A percentile compares a stretch with the other conserved stretches of the same genome.
Conservation (phyloP, 1,284 basidiomycete genomes). For the Cryptococcus sp. region DNA sequence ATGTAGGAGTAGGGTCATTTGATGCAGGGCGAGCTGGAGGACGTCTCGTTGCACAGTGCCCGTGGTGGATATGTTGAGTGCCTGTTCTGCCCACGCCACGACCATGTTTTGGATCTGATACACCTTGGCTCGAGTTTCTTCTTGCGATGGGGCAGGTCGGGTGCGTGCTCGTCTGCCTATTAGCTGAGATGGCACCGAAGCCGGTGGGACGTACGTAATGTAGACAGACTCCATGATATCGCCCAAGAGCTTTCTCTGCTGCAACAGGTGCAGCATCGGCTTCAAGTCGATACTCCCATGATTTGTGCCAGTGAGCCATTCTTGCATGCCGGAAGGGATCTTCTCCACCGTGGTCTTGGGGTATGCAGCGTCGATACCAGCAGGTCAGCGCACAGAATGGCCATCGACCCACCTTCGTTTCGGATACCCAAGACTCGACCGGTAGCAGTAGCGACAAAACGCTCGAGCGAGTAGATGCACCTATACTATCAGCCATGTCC, state of each 20-base stretch:
- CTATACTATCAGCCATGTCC: neutral
- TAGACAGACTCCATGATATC: neutral
- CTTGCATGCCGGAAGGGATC: neutral
- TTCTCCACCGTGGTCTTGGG: neutral
- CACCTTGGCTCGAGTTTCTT: neutral
- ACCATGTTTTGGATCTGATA: neutral
- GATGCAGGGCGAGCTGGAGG: neutral
- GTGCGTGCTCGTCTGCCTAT: neutral
- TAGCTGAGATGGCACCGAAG: neutral
- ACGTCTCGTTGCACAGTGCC: neutral
- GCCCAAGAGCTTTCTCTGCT: neutral
- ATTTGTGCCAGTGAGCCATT: neutral
- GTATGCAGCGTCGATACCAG: neutral
- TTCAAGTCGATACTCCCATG: neutral
- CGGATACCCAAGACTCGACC: conserved; percentile 3
- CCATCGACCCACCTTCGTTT: neutral
- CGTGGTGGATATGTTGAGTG: neutral
- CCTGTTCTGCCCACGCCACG: neutral
- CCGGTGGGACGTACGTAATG: neutral
- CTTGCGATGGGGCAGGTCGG: neutral
- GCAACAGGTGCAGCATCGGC: neutral
- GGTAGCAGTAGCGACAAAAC: neutral
- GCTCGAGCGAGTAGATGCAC: conserved; percentile 5
- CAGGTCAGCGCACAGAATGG: neutral
- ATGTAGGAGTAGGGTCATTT: neutral